Base-by-base conservation (phyloP, 192 early-diverging fungal species). In the Coemansia sp. region DNA sequence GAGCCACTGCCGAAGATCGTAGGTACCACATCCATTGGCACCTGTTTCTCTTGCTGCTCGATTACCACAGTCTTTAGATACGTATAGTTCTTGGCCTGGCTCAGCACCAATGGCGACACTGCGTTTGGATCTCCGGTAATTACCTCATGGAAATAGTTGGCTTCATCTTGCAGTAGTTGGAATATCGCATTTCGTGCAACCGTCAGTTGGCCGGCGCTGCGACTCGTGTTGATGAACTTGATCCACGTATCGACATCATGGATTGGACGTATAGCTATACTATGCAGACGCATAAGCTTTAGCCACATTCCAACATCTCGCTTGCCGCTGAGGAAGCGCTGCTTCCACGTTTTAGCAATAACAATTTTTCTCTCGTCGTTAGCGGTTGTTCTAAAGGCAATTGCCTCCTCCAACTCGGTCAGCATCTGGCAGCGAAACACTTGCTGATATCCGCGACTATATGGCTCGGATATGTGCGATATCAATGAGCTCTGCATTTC, bases 241-340 rank as follows among this genome's bases (percentile, higher is more conserved):
- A 97, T 94, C 88, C 93, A 95, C 86, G 93, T 93, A 26, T 96
- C 97, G 87, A 94, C 91, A 67, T 99, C 96, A 64, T 95, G 91
- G 52, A 90, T 86, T 10, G 97, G 97, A 0, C 92, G 87, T 30
- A 98, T 81, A 0, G 97, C 96, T 73, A 98, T 87, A 10, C 92
- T 87, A 23, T 92, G 89, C 43, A 99, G 92, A 39, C 91, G 89
- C 58, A 99, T 76, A 40, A 98, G 89, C 59, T 90, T 84, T 72
- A 96, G 94, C 97, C 97, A 99, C 50, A 98, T 91, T 42, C 97
- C 95, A 2, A 99, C 94, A 62, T 96, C 96, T 19, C 93, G 84
- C 70, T 96, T 94, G 74, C 92, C 92, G 1, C 95, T 94, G 66
- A 90, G 86, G 47, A 99, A 77, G 37, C 96, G 91, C 44, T 73